A percentile compares a stretch with the other conserved stretches of the same genome.
These are phyloP conservation scores for Yamadazyma blattariae DNA, from an alignment of 1,139 yeast species.

Conservation along the genomic window DNA sequence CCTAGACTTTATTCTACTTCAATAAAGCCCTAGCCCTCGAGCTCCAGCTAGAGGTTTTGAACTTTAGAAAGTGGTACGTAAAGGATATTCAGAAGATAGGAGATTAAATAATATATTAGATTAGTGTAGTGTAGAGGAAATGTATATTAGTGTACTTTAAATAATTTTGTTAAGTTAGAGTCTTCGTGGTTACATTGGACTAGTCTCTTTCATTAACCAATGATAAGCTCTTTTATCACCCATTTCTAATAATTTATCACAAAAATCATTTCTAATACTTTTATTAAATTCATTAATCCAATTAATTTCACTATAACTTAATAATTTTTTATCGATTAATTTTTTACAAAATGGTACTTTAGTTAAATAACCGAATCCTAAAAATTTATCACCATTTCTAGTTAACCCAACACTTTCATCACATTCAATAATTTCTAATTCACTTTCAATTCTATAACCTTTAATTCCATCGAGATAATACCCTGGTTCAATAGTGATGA, in stretches of 20 bases:
- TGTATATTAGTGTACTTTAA: background rate
- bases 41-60: no score
- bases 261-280: slow-evolving; percentile 35
- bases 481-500: slow-evolving; percentile 58
- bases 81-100: background rate
- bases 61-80: background rate
- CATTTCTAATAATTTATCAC: slow-evolving; percentile 31
- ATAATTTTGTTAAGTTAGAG: no score
- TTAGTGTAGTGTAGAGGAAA: slow-evolving; percentile 4
- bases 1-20: slow-evolving; percentile 26
- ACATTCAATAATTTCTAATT: slow-evolving; percentile 41
- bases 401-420: slow-evolving; percentile 32
- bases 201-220: slow-evolving; percentile 41
- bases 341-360: slow-evolving; percentile 52
- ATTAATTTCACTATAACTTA: slow-evolving; percentile 38
- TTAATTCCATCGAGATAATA: slow-evolving; percentile 49
- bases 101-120: no score
- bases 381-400: slow-evolving; percentile 30
- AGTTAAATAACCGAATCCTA: slow-evolving; percentile 50
- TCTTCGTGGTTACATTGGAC: slow-evolving; percentile 29
- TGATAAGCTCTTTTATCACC: slow-evolving; percentile 37
- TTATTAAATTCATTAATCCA: slow-evolving; percentile 53
- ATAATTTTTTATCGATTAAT: slow-evolving; percentile 38
- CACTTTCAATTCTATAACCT: slow-evolving; percentile 56
- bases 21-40: slow-evolving; percentile 15